Evolutionary conservation across 805 yeast species (phyloP), one percentile per base, ranked within the genome.

Genomic region (Ogataea glucozyma): DNA sequence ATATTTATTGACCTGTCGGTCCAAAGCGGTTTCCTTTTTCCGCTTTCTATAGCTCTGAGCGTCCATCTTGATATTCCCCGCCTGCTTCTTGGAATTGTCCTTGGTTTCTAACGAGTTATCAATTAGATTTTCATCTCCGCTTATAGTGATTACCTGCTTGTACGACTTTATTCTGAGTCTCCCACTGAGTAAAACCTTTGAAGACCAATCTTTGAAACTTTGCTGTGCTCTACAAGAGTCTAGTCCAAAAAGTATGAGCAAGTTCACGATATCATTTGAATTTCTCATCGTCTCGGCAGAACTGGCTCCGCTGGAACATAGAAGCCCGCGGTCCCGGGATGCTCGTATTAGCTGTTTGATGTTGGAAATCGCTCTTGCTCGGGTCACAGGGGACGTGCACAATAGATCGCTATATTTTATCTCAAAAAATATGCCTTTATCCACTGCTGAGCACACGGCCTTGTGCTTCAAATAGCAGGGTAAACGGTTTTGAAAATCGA

Each of bases 381-480:
- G 72, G 13, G 52, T 49, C 16, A 40, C 46, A 9, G 49, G 18
- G 56, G 45, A 38, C 24, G 57, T 46, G 22, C 56, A 64, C 26
- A 85, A 63, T 31, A 81, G 70, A 23, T 78, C 69, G 6, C 76
- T 61, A 64, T 91, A 91, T 34, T 79, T 73, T 7, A 93, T 73
- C 60, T 93, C 99, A 49, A 93, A 76, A 51, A 80, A 79, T 19
- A 88, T 76, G 2, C 98, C 98, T 38, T 88, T 76, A 14, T 83
- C 83, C 3, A 87, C 72, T 1, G 95, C 97, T 31, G 88, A 80
- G 31, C 96, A 85, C 7, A 88, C 73, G 1, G 88, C 79, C 54
- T 89, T 88, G 66, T 89, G 96, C 54, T 85, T 85, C 51, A 93
- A 67, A 59, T 81, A 87, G 49, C 79, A 82, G 0, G 95, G 91